These are phyloP conservation scores for Neckera pumila DNA, from an alignment of 225 moss, liverwort and hornwort genomes.

Conservation along the genomic window DNA sequence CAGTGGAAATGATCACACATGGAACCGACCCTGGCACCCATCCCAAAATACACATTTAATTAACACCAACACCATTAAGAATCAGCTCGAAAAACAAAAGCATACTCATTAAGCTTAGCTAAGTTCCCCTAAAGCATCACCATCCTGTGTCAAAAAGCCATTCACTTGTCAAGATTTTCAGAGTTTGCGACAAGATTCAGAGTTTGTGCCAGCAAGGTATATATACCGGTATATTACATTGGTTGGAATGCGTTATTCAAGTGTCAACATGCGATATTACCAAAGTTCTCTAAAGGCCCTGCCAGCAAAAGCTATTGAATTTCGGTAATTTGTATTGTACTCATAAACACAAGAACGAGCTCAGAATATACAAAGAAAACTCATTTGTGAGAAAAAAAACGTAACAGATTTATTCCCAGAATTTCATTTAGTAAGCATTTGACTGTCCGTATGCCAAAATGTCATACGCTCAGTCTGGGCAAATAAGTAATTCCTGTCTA, in stretches of 20 bases:
- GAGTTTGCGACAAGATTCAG: background rate
- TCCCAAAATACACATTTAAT: background rate
- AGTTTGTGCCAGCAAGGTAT: background rate
- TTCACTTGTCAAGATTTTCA: background rate
- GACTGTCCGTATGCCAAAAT: no score
- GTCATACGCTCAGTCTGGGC: background rate
- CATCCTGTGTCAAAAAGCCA: no score
- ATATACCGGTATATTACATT: background rate
- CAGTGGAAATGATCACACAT: constrained; percentile 17
- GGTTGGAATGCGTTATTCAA: background rate
- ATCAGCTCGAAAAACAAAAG: background rate
- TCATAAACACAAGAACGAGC: background rate
- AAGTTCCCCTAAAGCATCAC: background rate
- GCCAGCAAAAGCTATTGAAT: background rate
- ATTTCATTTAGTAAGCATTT: background rate
- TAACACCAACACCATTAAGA: background rate
- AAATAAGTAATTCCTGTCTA: no score
- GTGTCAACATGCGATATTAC: background rate
- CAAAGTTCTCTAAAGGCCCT: background rate
- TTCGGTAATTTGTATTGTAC: background rate
- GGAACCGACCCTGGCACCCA: constrained; percentile 10
- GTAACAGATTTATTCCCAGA: background rate
- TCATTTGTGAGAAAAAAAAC: no score
- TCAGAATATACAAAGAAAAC: background rate
- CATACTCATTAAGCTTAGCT: background rate